phyloP scores from a whole-genome alignment of 257 asterid genomes.

The Linderniella brevidens region DNA sequence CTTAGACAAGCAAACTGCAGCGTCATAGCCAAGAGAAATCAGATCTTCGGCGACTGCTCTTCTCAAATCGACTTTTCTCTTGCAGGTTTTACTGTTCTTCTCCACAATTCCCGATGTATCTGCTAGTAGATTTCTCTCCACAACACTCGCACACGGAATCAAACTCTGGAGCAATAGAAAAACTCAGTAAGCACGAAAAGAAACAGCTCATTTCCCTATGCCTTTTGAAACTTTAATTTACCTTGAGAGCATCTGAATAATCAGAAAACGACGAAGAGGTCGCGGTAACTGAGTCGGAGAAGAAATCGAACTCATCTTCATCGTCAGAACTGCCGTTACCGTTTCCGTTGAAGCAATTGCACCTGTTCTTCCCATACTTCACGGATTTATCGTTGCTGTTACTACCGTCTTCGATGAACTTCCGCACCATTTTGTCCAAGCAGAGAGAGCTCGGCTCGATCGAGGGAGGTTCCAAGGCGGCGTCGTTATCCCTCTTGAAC shows the following conservation, averaged over 20 bases:
- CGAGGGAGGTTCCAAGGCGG: constrained; percentile 19
- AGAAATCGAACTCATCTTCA: constrained; percentile 69
- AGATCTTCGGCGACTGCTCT: constrained; percentile 52
- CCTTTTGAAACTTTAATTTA: constrained; percentile 4
- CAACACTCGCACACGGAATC: constrained; percentile 45
- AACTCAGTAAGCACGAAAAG: constrained; percentile 9
- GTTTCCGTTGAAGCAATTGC: constrained; percentile 85
- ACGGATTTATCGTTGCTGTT: constrained; percentile 26
- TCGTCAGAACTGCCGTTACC: constrained; percentile 83
- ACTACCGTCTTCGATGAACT: constrained; percentile 51
- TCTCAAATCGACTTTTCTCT: constrained; percentile 50
- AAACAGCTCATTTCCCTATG: neutral
- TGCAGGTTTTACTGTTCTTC: constrained; percentile 41
- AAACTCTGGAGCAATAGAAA: constrained; percentile 33
- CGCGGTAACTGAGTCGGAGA: constrained; percentile 33
- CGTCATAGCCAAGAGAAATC: constrained; percentile 43
- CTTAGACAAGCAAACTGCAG: constrained; percentile 70
- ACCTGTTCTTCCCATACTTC: constrained; percentile 63
- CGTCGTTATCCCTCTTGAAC: constrained; percentile 28
- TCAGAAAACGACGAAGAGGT: constrained; percentile 56
- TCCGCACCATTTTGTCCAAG: constrained; percentile 63
- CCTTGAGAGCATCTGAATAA: constrained; percentile 66
- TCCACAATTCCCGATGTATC: constrained; percentile 67
- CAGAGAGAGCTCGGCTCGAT: constrained; percentile 82
- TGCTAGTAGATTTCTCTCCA: constrained; percentile 72